Percentiles rank a stretch among this genome's conserved stretches.
Conservation (phyloP, 2,329 filamentous ascomycete species). For the Hypoxylon sp. region DNA sequence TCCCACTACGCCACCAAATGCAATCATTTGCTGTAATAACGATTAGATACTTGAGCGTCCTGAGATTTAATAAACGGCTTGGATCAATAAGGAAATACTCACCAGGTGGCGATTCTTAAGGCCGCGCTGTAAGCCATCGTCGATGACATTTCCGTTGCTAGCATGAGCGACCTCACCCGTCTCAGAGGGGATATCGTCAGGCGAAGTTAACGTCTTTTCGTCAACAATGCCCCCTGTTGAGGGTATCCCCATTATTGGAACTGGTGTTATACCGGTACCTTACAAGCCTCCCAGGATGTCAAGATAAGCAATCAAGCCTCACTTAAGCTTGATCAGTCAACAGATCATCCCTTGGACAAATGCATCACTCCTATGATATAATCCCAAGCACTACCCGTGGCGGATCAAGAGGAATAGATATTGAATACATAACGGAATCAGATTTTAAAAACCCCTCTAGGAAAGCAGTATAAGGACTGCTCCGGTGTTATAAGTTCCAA, state of each 20-base stretch:
- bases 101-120: constrained; percentile 52
- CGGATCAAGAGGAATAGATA: background rate
- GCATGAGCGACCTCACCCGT: constrained; percentile 29
- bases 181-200: constrained; percentile 27
- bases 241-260: constrained; percentile 14
- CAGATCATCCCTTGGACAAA: no score
- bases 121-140: constrained; percentile 51
- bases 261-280: background rate
- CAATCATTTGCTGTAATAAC: constrained; percentile 50
- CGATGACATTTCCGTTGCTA: constrained; percentile 49
- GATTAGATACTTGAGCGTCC: constrained; percentile 1
- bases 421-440: background rate
- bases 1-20: constrained; percentile 51
- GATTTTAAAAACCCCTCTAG: background rate
- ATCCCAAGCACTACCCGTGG: background rate
- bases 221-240: constrained; percentile 8
- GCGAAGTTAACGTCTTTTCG: constrained; percentile 31
- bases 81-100: constrained; percentile 11
- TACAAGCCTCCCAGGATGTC: background rate
- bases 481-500: background rate
- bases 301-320: background rate
- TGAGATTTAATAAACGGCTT: background rate
- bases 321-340: background rate
- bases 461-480: background rate
- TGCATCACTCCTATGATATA: background rate